These are phyloP conservation scores for Candida nemodendra DNA, from an alignment of 805 yeast species.

Conservation along the genomic window DNA sequence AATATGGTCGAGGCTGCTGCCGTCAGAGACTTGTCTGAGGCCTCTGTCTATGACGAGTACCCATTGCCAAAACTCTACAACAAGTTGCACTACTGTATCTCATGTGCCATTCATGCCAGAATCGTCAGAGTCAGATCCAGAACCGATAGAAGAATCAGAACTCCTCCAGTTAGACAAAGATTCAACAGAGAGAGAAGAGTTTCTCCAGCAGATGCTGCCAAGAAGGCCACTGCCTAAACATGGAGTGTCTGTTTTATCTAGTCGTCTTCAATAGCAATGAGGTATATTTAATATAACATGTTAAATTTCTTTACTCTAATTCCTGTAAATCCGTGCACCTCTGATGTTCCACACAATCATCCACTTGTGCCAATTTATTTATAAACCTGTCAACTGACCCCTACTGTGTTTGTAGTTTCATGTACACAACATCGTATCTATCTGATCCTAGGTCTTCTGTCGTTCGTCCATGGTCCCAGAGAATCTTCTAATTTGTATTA, in stretches of 20 bases:
- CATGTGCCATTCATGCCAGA: slow-evolving; percentile 99
- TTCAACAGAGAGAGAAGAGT: slow-evolving; percentile 95
- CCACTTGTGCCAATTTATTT: too few relatives aligned
- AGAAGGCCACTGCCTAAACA: slow-evolving; percentile 59
- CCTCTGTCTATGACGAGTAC: slow-evolving; percentile 98
- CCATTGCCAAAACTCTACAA: slow-evolving; percentile 99
- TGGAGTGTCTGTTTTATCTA: neutral
- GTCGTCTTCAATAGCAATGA: neutral
- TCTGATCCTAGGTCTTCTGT: too few relatives aligned
- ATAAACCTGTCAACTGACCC: too few relatives aligned
- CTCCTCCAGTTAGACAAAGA: slow-evolving; percentile 99
- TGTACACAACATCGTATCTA: too few relatives aligned
- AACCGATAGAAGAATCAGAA: slow-evolving; percentile 96
- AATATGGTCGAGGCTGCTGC: slow-evolving; percentile 99
- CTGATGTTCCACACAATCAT: too few relatives aligned
- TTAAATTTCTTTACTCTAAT: neutral
- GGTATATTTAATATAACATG: slow-evolving; percentile 1
- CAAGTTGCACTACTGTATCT: slow-evolving; percentile 99
- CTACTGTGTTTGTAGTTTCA: too few relatives aligned
- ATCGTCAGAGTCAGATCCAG: slow-evolving; percentile 99
- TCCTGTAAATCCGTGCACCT: neutral
- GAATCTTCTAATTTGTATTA: too few relatives aligned
- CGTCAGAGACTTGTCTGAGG: slow-evolving; percentile 99
- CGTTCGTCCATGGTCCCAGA: too few relatives aligned
- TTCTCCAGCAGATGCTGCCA: slow-evolving; percentile 96